Base-by-base conservation (phyloP, 495 filamentous ascomycete species). In the Jackrogersella minutella region DNA sequence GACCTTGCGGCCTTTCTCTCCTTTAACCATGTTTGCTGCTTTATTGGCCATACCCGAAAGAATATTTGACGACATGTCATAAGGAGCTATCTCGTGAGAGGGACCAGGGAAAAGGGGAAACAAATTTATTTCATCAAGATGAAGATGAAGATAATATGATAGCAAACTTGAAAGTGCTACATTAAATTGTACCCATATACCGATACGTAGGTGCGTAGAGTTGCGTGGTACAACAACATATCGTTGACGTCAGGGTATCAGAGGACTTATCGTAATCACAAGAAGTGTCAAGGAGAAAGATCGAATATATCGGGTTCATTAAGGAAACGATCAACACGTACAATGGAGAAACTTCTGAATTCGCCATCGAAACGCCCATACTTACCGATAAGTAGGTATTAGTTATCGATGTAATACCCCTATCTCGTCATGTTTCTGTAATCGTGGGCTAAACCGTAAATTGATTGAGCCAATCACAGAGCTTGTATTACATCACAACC, bases 1-100 rank as follows among this genome's bases (percentile, higher is more conserved):
- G 55, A 74, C 62, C 76, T 83, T 83, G 50, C 65, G 64, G 19
- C 58, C 58, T 58, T 71, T 69, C 62, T 69, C 68, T 11, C 71
- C 69, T 13, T 39, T 49, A 31, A 69, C 64, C 65, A 74, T 71
- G 30, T 40, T 67, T 34, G 67, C 69, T n/a, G 72, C 65, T 37
- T 60, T 72, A 1, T 67, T 51, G 19, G 63, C 44, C 2, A 62
- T 41, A 3, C 67, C 62, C 44, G 57, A 62, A 5, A 70, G 13
- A 14, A 68, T 47, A 24, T 30, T 24, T 24, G 59, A 68, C 14
- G 65, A 61, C 61, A n/a, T n/a, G n/a, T n/a, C n/a, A 69, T 64
- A 50, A 17, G 49, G 43, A 43, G 40, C 51, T 37, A 22, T 31
- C 26, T 5, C 2, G 31, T 14, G 6, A 31, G 0, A 10, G 46